Base-by-base conservation (phyloP, 176 grass and related monocot genomes). In the Puccinellia tenuiflora region DNA sequence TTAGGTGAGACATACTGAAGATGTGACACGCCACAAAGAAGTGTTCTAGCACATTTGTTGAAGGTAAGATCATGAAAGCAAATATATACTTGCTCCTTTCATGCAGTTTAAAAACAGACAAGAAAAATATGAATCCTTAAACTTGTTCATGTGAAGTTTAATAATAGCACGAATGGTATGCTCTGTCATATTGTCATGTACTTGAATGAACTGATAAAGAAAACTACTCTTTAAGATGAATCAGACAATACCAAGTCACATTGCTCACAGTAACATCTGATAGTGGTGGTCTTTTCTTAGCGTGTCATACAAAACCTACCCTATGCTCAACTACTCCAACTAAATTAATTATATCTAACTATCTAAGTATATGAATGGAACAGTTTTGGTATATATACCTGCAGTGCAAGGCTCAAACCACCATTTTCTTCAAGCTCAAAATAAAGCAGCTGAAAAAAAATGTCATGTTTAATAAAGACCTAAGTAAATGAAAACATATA, bases 381-480 rank as follows among this genome's bases (percentile, higher is more conserved):
- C 17, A 86, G 80, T 11, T 39, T 20, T 40, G 35, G 28, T 79
- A 88, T 30, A 68, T 31, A 13, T 85, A 99, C 97, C 91, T 99
- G 97, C 42, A 96, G 86, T 55, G 85, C 97, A 83, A 99, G 93
- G 55, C 97, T 99, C 71, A 99, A 55, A 37, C 97, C 97, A 68
- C 91, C 93, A 84, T 88, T 94, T 83, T 99, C 97, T 91, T 99
- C 97, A 31, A 92, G 87, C 87, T 99, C 97, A 86, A 99, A 99
- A 83, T 96, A 99, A 68, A 99, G 88, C 79, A 99, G 78, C 97
- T 99, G 86, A 68, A 87, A 10, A 68, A 80, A 16, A 48, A 43
- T 72, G 17, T 8, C 46, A 53, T 88, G 7, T 55, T 66, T 9
- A 22, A 83, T 20, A 81, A 25, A 64, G 3, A 18, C 30, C 10